Base-by-base conservation (phyloP, 495 filamentous ascomycete genomes). In the Penicillium paradoxum region DNA sequence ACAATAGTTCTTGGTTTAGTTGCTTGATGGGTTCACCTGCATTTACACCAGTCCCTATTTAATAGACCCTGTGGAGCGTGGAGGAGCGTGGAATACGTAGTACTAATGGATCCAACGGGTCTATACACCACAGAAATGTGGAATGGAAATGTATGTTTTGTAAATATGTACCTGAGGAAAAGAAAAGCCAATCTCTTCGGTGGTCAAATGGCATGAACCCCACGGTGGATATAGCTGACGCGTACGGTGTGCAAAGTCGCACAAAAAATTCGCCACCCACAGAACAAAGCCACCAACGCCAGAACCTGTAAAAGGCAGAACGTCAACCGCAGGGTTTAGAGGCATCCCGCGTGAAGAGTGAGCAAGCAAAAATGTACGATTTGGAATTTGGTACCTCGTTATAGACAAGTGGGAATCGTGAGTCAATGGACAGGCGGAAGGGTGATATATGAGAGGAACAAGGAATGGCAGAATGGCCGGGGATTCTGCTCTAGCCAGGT, bases 391-490 rank as follows among this genome's bases (percentile, higher is more conserved):
- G 53, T 24, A 52, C 51, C 61, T 66, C 60, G 49, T 62, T 66
- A 66, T 66, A 58, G 49, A 65, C 63, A 65, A 51, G 56, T 63
- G 63, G 63, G 63, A 65, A 65, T 65, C 59, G 59, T 65, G 46
- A 59, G 46, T 46, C 46, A 60, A 65, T 65, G 40, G 52, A 65
- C 63, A 65, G 54, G 47, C 36, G 54, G 45, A 58, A 44, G 50
- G 27, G 51, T 24, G 29, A 37, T 45, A 10, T 45, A 13, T 45
- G 30, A 44, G 21, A 41, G 25, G 22, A 32, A 40, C 29, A 54
- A 46, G 49, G 11, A 14, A 34, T 27, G 34, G 47, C 18, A 30
- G 29, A 27, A 36, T 4, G n/a, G 19, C 36, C 22, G 25, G 17
- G 11, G 13, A 22, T 10, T 27, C 25, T 11, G 22, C 6, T 56